Evolutionary conservation across 176 grass and related monocot genomes (phyloP).

Genomic region (Raddia guianensis): DNA sequence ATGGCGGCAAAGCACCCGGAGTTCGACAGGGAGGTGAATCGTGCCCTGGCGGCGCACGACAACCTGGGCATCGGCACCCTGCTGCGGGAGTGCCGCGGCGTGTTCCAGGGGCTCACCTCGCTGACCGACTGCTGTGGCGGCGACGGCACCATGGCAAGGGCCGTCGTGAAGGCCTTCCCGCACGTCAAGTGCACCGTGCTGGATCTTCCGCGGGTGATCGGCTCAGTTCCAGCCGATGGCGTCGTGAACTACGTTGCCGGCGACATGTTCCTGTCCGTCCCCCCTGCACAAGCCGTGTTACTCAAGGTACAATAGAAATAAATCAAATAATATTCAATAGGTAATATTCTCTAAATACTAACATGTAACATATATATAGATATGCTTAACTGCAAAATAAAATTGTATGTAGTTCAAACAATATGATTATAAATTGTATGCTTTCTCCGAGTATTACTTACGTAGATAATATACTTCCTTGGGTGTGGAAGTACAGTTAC

Average conservation of each 20-base stretch:
- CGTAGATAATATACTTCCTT: too few relatives aligned
- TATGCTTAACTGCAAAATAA: too few relatives aligned
- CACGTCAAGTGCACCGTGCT: slow-evolving; percentile 16
- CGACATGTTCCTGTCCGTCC: slow-evolving; percentile 53
- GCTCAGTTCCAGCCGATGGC: not conserved
- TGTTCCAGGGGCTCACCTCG: slow-evolving; percentile 37
- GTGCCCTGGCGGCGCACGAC: slow-evolving; percentile 15
- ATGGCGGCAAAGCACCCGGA: not conserved
- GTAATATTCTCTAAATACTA: too few relatives aligned
- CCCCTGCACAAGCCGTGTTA: slow-evolving; percentile 46
- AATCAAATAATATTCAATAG: too few relatives aligned
- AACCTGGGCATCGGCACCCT: not conserved
- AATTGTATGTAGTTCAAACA: not conserved
- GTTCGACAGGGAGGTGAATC: slow-evolving; percentile 14
- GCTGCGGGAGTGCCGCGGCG: not conserved
- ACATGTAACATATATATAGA: too few relatives aligned
- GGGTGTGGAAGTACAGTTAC: too few relatives aligned
- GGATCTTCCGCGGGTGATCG: slow-evolving; percentile 49
- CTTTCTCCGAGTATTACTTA: too few relatives aligned
- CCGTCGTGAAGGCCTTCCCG: slow-evolving; percentile 40
- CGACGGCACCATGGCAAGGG: slow-evolving; percentile 30
- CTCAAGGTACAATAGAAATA: slow-evolving; percentile 57
- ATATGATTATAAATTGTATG: not conserved
- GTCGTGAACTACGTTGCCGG: slow-evolving; percentile 38
- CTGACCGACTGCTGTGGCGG: slow-evolving; percentile 51